Percentiles rank a stretch among this genome's conserved stretches.
Conservation (phyloP, 495 filamentous ascomycete species). For the Aspergillus nidulans region DNA sequence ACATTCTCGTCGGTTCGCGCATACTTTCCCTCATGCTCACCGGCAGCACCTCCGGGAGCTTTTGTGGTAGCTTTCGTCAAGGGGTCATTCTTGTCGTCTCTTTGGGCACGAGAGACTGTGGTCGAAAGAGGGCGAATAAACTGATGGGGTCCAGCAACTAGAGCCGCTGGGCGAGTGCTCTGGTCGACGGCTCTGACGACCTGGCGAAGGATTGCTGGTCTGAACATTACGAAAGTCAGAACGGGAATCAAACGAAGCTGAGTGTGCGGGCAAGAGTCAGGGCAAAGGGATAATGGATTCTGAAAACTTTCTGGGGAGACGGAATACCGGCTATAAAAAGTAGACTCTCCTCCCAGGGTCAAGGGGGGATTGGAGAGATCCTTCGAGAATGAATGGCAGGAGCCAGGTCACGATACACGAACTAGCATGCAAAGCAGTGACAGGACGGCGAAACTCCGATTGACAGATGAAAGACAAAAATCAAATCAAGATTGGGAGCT, state of each 20-base stretch:
- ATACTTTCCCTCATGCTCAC: slow-evolving; percentile 45
- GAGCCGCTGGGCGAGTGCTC: slow-evolving; percentile 21
- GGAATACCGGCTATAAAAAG: not conserved
- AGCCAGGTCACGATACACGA: not conserved
- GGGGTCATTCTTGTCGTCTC: slow-evolving; percentile 29
- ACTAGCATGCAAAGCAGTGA: not conserved
- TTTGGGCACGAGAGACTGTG: slow-evolving; percentile 25
- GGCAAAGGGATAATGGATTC: not conserved
- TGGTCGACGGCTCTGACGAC: slow-evolving; percentile 25
- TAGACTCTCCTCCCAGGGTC: not conserved
- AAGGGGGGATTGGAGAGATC: slow-evolving; percentile 3
- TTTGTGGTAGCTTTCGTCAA: slow-evolving; percentile 27
- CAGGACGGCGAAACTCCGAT: slow-evolving; percentile 9
- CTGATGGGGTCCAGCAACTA: slow-evolving; percentile 10
- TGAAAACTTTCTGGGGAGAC: not conserved
- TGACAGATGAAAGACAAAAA: not conserved
- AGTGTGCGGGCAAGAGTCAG: not conserved
- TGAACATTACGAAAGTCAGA: slow-evolving; percentile 26
- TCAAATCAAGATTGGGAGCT: not conserved
- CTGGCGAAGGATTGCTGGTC: slow-evolving; percentile 27
- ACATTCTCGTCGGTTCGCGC: slow-evolving; percentile 77
- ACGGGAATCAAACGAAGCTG: not conserved
- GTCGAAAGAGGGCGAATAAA: slow-evolving; percentile 28
- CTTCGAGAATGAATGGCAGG: not conserved
- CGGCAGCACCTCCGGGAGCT: slow-evolving; percentile 29